Conservation (phyloP, 257 asterid species). For the Solanum megistacrolobum region DNA sequence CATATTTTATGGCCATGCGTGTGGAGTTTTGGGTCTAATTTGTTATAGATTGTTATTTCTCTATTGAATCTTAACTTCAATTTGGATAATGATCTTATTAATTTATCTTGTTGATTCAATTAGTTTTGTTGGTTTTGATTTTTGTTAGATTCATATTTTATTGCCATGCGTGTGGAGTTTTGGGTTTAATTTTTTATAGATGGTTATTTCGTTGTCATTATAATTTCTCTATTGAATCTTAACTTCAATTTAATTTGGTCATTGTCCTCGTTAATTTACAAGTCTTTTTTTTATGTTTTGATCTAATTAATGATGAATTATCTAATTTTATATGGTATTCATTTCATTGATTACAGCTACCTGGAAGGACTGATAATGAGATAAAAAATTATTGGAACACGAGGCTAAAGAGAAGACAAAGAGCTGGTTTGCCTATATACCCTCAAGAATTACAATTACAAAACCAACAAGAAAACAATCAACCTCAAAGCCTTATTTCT, state of each 20-base stretch:
- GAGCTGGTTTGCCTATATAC: constrained; percentile 58
- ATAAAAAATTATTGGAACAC: constrained; percentile 80
- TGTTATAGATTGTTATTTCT: not conserved
- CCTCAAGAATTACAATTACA: constrained; percentile 23
- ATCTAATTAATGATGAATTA: not conserved
- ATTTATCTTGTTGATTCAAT: not conserved
- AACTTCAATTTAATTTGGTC: not conserved
- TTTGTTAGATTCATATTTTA: not conserved
- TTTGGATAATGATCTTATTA: not conserved
- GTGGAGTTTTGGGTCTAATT: not conserved
- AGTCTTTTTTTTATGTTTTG: not conserved
- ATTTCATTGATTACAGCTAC: constrained; percentile 24
- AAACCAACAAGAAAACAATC: not conserved
- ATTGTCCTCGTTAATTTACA: not conserved
- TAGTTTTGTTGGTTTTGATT: not conserved
- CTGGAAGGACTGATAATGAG: constrained; percentile 67
- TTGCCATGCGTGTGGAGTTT: not conserved
- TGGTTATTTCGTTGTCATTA: not conserved
- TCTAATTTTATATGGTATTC: not conserved
- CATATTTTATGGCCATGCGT: not conserved
- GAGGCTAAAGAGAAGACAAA: constrained; percentile 48
- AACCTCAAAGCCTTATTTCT: constrained; percentile 10
- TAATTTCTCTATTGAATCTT: not conserved
- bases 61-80: not conserved
- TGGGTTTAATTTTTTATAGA: not conserved